phyloP scores from a whole-genome alignment of 2,329 filamentous ascomycete species.

The Paecilomyces niveus region DNA sequence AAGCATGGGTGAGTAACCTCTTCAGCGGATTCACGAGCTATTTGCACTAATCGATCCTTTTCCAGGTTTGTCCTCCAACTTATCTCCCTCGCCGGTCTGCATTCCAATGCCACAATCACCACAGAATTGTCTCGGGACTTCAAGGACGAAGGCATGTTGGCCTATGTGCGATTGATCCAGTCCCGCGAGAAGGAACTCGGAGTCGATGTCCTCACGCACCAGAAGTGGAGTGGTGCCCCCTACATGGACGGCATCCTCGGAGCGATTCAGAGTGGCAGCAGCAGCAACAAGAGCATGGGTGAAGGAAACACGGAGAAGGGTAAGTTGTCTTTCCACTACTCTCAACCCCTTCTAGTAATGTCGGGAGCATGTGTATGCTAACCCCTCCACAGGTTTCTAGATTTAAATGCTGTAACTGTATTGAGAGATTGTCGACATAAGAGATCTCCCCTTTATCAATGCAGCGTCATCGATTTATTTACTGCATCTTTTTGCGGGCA shows the following conservation, averaged over 20 bases:
- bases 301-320: constrained; percentile 77
- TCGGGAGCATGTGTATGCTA: not conserved
- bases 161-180: constrained; percentile 93
- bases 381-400: not conserved
- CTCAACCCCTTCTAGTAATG: not conserved
- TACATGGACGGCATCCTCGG: constrained; percentile 88
- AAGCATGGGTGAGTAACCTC: constrained; percentile 67
- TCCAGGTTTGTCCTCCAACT: constrained; percentile 55
- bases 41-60: not conserved
- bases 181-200: constrained; percentile 81
- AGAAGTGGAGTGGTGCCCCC: constrained; percentile 65
- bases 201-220: constrained; percentile 89
- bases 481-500: not conserved
- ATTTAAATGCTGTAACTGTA: not conserved
- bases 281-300: constrained; percentile 86
- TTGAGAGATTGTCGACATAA: not conserved
- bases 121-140: constrained; percentile 74
- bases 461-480: not conserved
- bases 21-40: not conserved
- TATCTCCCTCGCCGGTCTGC: constrained; percentile 58
- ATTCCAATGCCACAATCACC: constrained; percentile 56
- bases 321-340: constrained; percentile 11
- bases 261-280: constrained; percentile 85
- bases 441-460: not conserved
- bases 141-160: constrained; percentile 89